Evolutionary conservation across 257 asterid genomes (phyloP), one percentile per base, ranked within the genome.

Genomic region (Nemophila menziesii): DNA sequence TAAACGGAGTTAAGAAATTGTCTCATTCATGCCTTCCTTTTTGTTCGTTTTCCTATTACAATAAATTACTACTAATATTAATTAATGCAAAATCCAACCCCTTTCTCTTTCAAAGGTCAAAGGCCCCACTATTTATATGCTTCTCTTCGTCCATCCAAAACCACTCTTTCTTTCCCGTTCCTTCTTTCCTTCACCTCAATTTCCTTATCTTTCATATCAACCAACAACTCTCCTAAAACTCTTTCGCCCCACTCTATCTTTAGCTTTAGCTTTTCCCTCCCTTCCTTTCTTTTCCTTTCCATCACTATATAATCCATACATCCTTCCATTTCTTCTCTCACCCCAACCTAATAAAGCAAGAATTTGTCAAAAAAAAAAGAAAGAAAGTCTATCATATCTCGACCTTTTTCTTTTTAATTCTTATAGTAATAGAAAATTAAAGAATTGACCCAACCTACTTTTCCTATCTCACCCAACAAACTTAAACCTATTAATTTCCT

Each of bases 251-350:
- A 14, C 33, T 5, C 27, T 17, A 15, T 9, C 20, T 59, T 52
- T 11, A n/a, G n/a, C n/a, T n/a, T n/a, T n/a, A n/a, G n/a, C 20
- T 21, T 22, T 8, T 17, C 48, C 16, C 15, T 46, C 48, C 8
- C 12, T 5, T 7, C 36, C 8, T 29, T 29, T 29, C 36, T 13
- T 26, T 13, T 29, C 36, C 33, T 15, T 17, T 20, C 13, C 20
- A 38, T 56, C 56, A 56, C 60, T 57, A 63, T 63, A 51, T 63
- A 63, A 56, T 23, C 36, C 26, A 39, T 39, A 19, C 43, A 39
- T 15, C 52, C 48, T 52, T 36, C 10, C 51, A 12, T 40, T 22
- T 38, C 21, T 24, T 17, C 22, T 14, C 12, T 11, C 33, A 4
- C 3, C n/a, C n/a, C n/a, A n/a, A n/a, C n/a, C n/a, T n/a, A n/a